These are phyloP conservation scores for Sanguinoderma infundibulare DNA, from an alignment of 1,284 basidiomycete genomes.

Conservation along the genomic window DNA sequence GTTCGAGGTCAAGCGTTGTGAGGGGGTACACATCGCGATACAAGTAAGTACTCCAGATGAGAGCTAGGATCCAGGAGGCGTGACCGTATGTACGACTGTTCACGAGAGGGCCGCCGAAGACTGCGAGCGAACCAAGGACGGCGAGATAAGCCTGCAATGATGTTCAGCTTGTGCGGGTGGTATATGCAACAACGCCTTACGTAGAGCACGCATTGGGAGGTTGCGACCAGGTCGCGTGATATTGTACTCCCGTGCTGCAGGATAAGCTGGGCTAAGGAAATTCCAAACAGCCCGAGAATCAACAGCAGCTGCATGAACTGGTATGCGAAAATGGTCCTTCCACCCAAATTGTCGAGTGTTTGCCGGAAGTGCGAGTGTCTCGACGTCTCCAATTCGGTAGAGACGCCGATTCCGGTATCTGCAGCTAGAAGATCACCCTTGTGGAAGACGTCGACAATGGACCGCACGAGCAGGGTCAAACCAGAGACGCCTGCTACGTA, in stretches of 20 bases:
- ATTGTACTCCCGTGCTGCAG: neutral
- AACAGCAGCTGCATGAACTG: slow-evolving; percentile 28
- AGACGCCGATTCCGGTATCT: too few relatives aligned
- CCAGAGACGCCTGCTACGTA: slow-evolving; percentile 11
- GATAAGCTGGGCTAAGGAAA: slow-evolving; percentile 6
- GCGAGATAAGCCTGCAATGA: slow-evolving; percentile 12
- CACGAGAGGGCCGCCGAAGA: neutral
- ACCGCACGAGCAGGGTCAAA: neutral
- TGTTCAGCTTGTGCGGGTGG: neutral
- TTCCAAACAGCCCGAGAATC: slow-evolving; percentile 5
- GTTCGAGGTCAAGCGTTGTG: slow-evolving; percentile 43
- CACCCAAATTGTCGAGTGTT: slow-evolving; percentile 6
- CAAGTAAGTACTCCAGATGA: slow-evolving; percentile 43
- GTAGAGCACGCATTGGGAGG: slow-evolving; percentile 5
- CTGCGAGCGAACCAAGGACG: neutral
- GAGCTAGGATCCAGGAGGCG: slow-evolving; percentile 13
- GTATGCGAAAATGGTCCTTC: slow-evolving; percentile 31
- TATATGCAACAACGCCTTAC: neutral
- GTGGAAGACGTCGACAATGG: neutral
- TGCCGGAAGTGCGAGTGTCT: slow-evolving; percentile 4
- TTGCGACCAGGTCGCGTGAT: neutral
- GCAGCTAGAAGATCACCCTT: neutral
- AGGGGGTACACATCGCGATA: slow-evolving; percentile 58
- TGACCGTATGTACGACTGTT: slow-evolving; percentile 12
- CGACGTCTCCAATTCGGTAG: slow-evolving; percentile 10